These are phyloP conservation scores for Trichoderma koningiopsis DNA, from an alignment of 2,329 filamentous ascomycete species.

Conservation along the genomic window DNA sequence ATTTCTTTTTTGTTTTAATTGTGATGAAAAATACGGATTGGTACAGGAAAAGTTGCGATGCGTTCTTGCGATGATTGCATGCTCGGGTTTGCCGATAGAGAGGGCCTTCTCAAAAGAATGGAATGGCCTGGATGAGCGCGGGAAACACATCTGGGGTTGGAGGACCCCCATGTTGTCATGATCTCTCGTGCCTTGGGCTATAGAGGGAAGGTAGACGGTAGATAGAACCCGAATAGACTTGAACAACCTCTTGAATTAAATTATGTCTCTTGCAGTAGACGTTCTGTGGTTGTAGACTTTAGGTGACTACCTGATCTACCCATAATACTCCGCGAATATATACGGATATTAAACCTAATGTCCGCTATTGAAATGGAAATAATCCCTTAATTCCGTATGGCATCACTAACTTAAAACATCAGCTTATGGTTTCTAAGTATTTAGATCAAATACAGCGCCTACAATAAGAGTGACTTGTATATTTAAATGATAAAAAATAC, in stretches of 20 bases:
- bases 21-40: slow-evolving; percentile 33
- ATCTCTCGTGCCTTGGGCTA: slow-evolving; percentile 31
- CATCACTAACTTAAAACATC: no score
- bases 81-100: slow-evolving; percentile 38
- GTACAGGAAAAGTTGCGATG: slow-evolving; percentile 41
- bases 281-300: neutral
- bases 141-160: slow-evolving; percentile 37
- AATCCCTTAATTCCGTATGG: no score
- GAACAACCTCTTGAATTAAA: slow-evolving; percentile 14
- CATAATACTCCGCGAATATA: no score
- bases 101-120: slow-evolving; percentile 37
- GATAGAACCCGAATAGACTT: slow-evolving; percentile 42
- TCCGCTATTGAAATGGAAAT: no score
- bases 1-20: slow-evolving; percentile 41
- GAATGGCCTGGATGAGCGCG: slow-evolving; percentile 28
- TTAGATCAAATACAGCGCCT: no score
- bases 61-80: slow-evolving; percentile 42
- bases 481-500: no score
- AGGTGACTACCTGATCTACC: no score
- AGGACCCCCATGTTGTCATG: slow-evolving; percentile 37
- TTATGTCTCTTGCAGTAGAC: neutral
- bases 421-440: no score
- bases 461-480: no score
- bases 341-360: no score
- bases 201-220: slow-evolving; percentile 37